Base-by-base conservation (phyloP, 1,284 basidiomycete genomes). In the Sporisorium scitamineum region DNA sequence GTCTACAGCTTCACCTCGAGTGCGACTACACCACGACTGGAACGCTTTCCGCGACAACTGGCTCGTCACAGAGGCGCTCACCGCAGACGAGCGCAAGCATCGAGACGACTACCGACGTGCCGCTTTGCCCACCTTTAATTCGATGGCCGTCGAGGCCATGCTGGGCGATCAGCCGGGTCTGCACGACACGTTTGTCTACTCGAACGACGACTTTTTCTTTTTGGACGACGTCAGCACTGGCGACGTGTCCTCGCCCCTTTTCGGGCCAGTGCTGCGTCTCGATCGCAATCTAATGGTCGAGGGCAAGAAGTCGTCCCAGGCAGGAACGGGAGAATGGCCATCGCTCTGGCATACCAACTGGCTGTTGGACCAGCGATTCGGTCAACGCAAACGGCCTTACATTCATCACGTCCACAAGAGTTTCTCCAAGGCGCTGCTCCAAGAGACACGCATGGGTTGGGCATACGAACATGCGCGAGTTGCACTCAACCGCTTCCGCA, bases 181-280 rank as follows among this genome's bases (percentile, higher is more conserved):
- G 10, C 47, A 53, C 11, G 80, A 81, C 11, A 66, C 34, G n/a
- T 71, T 77, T 41, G 2, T 80, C 45, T 75, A 68, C 27, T 58
- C 66, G 37, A 82, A 82, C 50, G 80, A 81, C 47, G 80, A 82
- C 53, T 75, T 79, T 27, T 82, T 82, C 74, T 53, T 82, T 24
- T n/a, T 56, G 2, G 54, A 63, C 31, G 55, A 63, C 27, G 54
- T 68, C 0, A 67, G 45, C 34, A 55, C 50, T 4, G 61, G 56
- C 32, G 78, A 80, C 45, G 29, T 80, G 24, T 44, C 42, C 10
- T 75, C 73, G 5, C 80, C 80, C 10, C 59, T 80, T 1, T 79
- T 63, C 32, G 77, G 80, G 2, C 73, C 73, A 2, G 68, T 80
- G 24, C n/a, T 82, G 26, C 73, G 77, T 31, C 50, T 82, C n/a